These are phyloP conservation scores for Anastatica hierochuntica DNA, from an alignment of 345 rosid genomes.

Conservation along the genomic window DNA sequence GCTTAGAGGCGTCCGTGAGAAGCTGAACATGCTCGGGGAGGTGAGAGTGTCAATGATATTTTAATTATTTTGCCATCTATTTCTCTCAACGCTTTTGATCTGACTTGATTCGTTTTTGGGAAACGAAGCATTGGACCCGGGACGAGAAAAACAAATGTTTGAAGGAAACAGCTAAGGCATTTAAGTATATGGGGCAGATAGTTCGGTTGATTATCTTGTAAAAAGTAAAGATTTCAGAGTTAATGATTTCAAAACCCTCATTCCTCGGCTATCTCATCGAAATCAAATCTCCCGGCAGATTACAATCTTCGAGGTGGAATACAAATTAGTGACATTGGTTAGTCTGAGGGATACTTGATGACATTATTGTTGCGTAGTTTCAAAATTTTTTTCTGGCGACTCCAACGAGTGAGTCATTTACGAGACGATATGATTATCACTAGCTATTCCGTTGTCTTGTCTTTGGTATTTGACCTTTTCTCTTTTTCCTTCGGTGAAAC, in stretches of 20 bases:
- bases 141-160: conserved; percentile 73
- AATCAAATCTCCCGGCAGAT: neutral
- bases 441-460: no score
- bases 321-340: neutral
- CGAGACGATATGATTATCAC: no score
- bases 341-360: no score
- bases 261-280: neutral
- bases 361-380: no score
- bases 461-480: no score
- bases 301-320: neutral
- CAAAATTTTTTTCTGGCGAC: no score
- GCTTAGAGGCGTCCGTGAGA: conserved; percentile 58
- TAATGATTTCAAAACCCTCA: neutral
- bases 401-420: no score
- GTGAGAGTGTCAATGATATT: conserved; percentile 27
- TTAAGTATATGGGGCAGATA: conserved; percentile 69
- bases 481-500: no score
- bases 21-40: conserved; percentile 83
- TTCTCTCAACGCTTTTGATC: conserved; percentile 3
- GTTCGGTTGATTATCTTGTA: conserved; percentile 61
- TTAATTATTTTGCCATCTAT: neutral
- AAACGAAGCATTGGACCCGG: conserved; percentile 74
- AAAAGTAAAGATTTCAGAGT: neutral
- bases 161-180: conserved; percentile 69
- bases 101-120: conserved; percentile 9